Evolutionary conservation across 2,329 filamentous ascomycete species (phyloP), one percentile per base, ranked within the genome.

Genomic region (Pseudocercospora fijiensis): DNA sequence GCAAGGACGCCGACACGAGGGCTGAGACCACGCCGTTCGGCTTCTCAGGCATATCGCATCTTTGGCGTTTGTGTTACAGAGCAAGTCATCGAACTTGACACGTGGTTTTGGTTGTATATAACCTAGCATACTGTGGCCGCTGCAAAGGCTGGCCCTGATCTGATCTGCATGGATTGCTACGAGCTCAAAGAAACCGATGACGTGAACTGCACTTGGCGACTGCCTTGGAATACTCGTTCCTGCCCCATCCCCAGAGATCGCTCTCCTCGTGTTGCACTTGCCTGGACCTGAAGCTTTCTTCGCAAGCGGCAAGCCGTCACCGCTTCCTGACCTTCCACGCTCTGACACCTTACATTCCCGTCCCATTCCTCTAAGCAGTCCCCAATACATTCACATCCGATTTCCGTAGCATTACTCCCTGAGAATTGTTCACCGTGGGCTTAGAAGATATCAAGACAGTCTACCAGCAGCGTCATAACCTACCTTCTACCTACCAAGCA

Each of bases 381-480:
- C 37, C 3, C 37, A 18, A 18, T 8, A 8, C 16, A 13, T 41
- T 41, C 28, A n/a, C 18, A n/a, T 7, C 37, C 18, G 8, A 41
- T 41, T 41, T 5, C 18, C 16, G 16, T 8, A 41, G 37, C 16
- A 16, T 18, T 41, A 41, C 37, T 8, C 16, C 37, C 13, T 18
- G 16, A 41, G 16, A 24, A 28, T 3, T 30, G 33, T 13, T 30
- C 57, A 65, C 28, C 20, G 65, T 63, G 63, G 51, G 61, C 20
- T 45, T 68, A 20, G 58, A 70, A 59, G 64, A 64, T 27, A 65
- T 66, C 58, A 68, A 65, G 52, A 68, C 67, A 55, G 49, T 56
- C 37, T 67, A 69, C 56, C 69, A 65, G 45, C 63, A 65, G 57
- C 62, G 61, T 24, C 65, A 69, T 57, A 65, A 68, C 51, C 60